Evolutionary conservation across 2,329 filamentous ascomycete genomes (phyloP).

Genomic region (Colletotrichum tofieldiae): DNA sequence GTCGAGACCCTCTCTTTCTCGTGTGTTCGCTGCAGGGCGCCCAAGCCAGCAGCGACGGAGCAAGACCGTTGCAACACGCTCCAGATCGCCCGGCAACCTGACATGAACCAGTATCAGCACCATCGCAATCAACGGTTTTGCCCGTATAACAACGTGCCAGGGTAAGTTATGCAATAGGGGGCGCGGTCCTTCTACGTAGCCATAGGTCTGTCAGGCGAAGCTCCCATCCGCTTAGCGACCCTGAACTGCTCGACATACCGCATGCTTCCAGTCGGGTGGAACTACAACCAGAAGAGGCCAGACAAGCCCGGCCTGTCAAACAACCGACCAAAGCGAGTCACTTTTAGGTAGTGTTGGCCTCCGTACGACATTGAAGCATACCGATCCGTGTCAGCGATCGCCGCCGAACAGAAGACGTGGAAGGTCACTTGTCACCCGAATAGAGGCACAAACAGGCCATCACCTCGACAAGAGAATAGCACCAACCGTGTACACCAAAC

Average conservation of each 20-base stretch:
- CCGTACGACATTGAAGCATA: no score
- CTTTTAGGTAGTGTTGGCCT: no score
- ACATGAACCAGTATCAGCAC: neutral
- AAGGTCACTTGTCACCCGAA: neutral
- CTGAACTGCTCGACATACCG: no score
- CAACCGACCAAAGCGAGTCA: no score
- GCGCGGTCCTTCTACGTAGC: no score
- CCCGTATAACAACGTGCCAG: neutral
- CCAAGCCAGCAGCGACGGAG: neutral
- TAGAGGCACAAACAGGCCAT: neutral
- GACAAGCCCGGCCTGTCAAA: no score
- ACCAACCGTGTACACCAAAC: neutral
- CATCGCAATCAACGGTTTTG: neutral
- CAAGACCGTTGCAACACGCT: neutral
- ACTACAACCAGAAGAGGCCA: no score
- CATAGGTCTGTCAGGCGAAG: no score
- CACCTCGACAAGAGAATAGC: neutral
- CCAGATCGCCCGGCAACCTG: neutral
- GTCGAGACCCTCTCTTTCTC: neutral
- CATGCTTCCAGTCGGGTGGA: no score
- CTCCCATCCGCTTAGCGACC: no score
- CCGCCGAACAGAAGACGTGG: neutral
- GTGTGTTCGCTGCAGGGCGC: neutral
- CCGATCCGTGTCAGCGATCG: no score
- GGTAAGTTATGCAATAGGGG: no score